Conservation (phyloP, 192 early-diverging fungal genomes). For the Chytriomyces hyalinus region DNA sequence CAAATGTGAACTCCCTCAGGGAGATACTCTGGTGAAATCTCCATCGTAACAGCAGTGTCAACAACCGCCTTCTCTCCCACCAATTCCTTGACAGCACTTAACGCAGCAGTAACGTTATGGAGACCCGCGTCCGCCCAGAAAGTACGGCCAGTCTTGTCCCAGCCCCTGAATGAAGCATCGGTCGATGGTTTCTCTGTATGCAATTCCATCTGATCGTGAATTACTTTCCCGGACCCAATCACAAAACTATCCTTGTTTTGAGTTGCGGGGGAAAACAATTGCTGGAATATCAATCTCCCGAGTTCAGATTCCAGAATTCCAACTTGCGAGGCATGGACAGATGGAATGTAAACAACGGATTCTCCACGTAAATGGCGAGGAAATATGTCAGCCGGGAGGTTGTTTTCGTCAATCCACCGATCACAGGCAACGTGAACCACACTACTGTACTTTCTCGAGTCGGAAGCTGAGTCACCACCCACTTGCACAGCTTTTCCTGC, state of each 20-base stretch:
- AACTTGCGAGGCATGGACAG: not conserved
- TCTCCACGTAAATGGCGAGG: not conserved
- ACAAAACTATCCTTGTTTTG: not conserved
- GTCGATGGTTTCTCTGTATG: not conserved
- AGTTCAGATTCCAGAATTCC: not conserved
- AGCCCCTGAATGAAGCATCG: not conserved
- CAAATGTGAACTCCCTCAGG: constrained; percentile 3
- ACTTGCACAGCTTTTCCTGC: not conserved
- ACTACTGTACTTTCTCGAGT: not conserved
- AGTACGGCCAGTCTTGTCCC: not conserved
- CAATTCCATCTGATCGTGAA: too few species aligned
- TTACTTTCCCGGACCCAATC: not conserved
- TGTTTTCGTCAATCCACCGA: not conserved
- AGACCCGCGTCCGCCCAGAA: not conserved
- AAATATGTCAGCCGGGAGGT: not conserved
- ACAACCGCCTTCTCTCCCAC: not conserved
- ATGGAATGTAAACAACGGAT: not conserved
- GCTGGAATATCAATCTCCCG: not conserved
- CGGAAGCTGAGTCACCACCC: not conserved
- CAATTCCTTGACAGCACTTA: not conserved
- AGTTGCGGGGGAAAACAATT: not conserved
- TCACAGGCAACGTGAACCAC: not conserved
- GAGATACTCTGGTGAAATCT: not conserved
- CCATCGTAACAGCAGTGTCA: not conserved
- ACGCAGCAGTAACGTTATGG: not conserved